Conservation (phyloP, 1,139 yeast genomes). For the Saccharomyces hybrid region DNA sequence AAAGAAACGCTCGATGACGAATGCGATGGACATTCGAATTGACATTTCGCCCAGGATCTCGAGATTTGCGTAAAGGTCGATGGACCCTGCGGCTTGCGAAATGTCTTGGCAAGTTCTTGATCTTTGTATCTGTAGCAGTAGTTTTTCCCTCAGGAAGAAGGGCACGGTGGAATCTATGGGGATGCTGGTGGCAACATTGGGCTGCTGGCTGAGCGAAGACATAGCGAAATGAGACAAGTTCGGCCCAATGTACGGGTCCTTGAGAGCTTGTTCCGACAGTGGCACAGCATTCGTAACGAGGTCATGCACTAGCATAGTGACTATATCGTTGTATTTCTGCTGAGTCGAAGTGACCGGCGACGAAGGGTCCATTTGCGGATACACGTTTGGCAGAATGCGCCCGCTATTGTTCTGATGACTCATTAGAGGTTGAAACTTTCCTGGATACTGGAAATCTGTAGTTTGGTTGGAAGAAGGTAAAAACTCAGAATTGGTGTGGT, state of each 20-base stretch:
- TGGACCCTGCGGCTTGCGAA: slow-evolving; percentile 32
- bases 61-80: slow-evolving; percentile 33
- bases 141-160: slow-evolving; percentile 28
- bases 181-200: slow-evolving; percentile 2
- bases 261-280: slow-evolving; percentile 19
- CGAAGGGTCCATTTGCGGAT: background rate
- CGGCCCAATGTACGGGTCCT: slow-evolving; percentile 13
- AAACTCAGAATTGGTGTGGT: background rate
- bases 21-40: slow-evolving; percentile 48
- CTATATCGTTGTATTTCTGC: slow-evolving; percentile 20
- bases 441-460: background rate
- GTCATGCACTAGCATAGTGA: slow-evolving; percentile 22
- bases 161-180: slow-evolving; percentile 11
- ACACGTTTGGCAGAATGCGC: background rate
- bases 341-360: slow-evolving; percentile 3
- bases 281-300: slow-evolving; percentile 24
- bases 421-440: background rate
- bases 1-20: slow-evolving; percentile 52
- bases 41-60: slow-evolving; percentile 52
- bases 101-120: slow-evolving; percentile 60
- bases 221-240: slow-evolving; percentile 25
- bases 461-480: background rate
- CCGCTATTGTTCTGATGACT: background rate
- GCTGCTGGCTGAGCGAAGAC: slow-evolving; percentile 20
- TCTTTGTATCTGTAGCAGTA: slow-evolving; percentile 45